phyloP scores from a whole-genome alignment of 768 basidiomycete genomes.

The Astraeus odoratus region DNA sequence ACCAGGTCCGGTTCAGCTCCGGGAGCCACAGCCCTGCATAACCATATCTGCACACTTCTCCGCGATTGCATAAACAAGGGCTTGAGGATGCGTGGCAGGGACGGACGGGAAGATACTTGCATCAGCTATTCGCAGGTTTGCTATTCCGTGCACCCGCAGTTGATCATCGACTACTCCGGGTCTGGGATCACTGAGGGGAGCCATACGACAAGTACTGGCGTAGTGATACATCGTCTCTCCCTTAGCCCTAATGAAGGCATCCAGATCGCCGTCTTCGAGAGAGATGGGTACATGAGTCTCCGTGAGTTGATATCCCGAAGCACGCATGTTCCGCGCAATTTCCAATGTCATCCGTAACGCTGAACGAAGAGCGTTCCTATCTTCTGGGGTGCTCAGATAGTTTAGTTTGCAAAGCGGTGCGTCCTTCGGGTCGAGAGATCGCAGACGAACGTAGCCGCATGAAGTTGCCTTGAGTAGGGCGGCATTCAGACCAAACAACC shows the following conservation, averaged over 20 bases:
- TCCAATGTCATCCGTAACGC: conserved; percentile 2
- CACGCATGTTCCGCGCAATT: conserved; percentile 18
- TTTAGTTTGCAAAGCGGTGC: conserved; percentile 12
- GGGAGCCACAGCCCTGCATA: not conserved
- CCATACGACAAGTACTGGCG: conserved; percentile 34
- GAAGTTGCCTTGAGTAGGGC: conserved; percentile 19
- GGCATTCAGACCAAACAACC: conserved; percentile 20
- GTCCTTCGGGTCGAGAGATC: conserved; percentile 11
- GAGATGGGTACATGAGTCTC: not conserved
- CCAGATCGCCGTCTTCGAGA: not conserved
- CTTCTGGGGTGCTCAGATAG: not conserved
- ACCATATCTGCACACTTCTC: conserved; percentile 35
- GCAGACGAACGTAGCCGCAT: conserved; percentile 15
- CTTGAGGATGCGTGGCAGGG: conserved; percentile 27
- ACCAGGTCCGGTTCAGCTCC: not conserved
- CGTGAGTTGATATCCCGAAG: conserved; percentile 14
- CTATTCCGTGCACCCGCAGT: conserved; percentile 39
- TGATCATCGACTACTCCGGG: conserved; percentile 42
- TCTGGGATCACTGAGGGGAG: conserved; percentile 4
- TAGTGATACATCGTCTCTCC: conserved; percentile 30
- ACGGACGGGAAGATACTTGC: conserved; percentile 26
- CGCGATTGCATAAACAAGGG: conserved; percentile 28
- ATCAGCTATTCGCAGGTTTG: conserved; percentile 37
- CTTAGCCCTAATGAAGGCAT: not conserved
- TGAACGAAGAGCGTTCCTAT: conserved; percentile 16